Evolutionary conservation across 352 stramenopile genomes (phyloP).

Genomic region (Phytopythium chamaehyphon): DNA sequence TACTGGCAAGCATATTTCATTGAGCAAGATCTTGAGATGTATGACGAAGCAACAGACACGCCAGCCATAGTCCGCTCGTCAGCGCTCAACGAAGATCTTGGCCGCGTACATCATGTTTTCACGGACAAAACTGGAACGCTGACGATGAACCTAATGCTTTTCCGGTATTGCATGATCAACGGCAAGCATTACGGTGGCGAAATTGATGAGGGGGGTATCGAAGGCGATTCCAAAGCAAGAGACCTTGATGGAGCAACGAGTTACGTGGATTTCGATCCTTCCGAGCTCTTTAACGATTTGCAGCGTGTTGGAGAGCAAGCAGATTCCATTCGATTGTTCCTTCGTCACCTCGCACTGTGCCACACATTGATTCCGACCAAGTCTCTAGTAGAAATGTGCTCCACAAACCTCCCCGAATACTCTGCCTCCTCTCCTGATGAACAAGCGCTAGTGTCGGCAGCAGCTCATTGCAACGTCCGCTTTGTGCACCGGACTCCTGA

Average conservation of each 20-base stretch:
- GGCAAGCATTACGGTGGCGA: slow-evolving; percentile 90
- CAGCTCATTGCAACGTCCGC: slow-evolving; percentile 70
- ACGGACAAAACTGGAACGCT: slow-evolving; percentile 96
- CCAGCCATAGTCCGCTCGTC: slow-evolving; percentile 76
- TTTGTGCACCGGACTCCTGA: slow-evolving; percentile 72
- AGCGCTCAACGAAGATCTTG: slow-evolving; percentile 91
- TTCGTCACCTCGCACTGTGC: slow-evolving; percentile 76
- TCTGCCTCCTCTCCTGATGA: slow-evolving; percentile 82
- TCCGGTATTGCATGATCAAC: slow-evolving; percentile 94
- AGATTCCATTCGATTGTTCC: slow-evolving; percentile 46
- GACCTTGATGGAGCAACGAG: slow-evolving; percentile 1
- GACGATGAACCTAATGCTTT: slow-evolving; percentile 96
- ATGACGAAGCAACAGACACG: slow-evolving; percentile 88
- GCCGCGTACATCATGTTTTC: slow-evolving; percentile 90
- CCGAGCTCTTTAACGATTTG: slow-evolving; percentile 59
- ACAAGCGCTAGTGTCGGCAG: slow-evolving; percentile 70
- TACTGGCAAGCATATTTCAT: slow-evolving; percentile 96
- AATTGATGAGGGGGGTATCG: slow-evolving; percentile 49
- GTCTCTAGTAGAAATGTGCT: slow-evolving; percentile 64
- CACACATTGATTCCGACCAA: slow-evolving; percentile 79
- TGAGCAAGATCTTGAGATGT: slow-evolving; percentile 89
- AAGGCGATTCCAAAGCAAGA: slow-evolving; percentile 8
- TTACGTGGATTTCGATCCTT: slow-evolving; percentile 74
- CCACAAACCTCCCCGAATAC: slow-evolving; percentile 67
- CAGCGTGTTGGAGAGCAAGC: slow-evolving; percentile 29